Base-by-base conservation (phyloP, 2,329 filamentous ascomycete species). In the Lojkania enalia region DNA sequence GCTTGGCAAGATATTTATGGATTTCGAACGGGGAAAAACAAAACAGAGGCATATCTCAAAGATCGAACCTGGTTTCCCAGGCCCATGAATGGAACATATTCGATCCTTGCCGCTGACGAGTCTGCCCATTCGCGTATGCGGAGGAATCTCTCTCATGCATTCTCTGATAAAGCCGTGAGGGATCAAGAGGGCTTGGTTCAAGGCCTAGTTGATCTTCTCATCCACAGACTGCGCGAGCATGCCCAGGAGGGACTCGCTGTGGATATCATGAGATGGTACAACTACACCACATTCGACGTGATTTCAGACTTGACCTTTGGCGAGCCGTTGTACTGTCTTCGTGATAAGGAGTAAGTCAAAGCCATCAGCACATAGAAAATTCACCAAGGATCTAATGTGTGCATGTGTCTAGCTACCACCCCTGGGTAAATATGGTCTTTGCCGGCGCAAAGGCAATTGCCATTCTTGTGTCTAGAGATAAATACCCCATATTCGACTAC, bases 1-100 rank as follows among this genome's bases (percentile, higher is more conserved):
- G 71, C 71, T 2, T 75, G 69, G 66, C 63, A 64, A 37, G 73
- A 75, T 20, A 71, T 76, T 25, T 75, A 74, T 48, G 72, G 71
- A 11, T 66, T 66, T 51, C 60, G 62, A 4, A 64, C 49, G 0
- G 69, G 69, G 16, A 70, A 69, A 53, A 56, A 70, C 58, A 60
- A 66, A 45, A 61, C 65, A 1, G 42, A 51, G 13, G 48, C 66
- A 15, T 68, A 68, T 37, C 51, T 64, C 5, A 75, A 74, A 42
- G 65, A 74, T 37, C 55, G 44, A 0, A 52, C 53, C 1, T 72
- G 69, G 67, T 71, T 63, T 31, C 45, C 61, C 3, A 42, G 33
- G 7, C 61, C 68, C 1, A n/a, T 56, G 12, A 69, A 69, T 32
- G 62, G 63, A 4, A 52, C 48, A 1, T 54, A 51, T 13, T 61